Evolutionary conservation across 106 monocot species (phyloP).

Genomic region (Vanilla planifolia): DNA sequence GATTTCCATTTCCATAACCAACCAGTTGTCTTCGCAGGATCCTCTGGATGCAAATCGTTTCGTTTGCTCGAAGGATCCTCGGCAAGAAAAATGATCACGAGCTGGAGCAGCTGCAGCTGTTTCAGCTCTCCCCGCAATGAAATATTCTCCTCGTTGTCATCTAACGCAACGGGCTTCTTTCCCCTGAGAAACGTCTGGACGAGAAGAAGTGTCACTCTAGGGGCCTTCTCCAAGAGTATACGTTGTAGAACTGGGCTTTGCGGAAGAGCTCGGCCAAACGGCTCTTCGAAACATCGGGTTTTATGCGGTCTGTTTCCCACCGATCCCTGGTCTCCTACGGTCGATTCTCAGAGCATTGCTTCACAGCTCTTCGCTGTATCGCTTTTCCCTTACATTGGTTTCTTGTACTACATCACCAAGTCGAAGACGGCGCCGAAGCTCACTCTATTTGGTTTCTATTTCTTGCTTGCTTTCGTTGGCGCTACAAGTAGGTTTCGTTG

Average conservation of each 20-base stretch:
- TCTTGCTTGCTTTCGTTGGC: slow-evolving; percentile 90
- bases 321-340: slow-evolving; percentile 72
- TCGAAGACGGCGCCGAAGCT: slow-evolving; percentile 86
- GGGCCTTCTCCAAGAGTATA: background rate
- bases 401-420: slow-evolving; percentile 91
- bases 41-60: too few relatives aligned
- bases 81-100: slow-evolving; percentile 1
- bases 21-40: too few relatives aligned
- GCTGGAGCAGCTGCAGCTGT: background rate
- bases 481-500: slow-evolving; percentile 85
- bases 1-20: too few relatives aligned
- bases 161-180: too few relatives aligned
- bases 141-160: background rate
- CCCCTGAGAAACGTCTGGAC: background rate
- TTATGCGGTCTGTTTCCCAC: slow-evolving; percentile 43
- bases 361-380: slow-evolving; percentile 93
- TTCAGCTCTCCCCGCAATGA: background rate
- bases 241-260: background rate
- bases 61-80: too few relatives aligned
- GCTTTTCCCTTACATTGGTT: slow-evolving; percentile 86
- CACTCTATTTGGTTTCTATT: slow-evolving; percentile 98
- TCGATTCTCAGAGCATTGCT: slow-evolving; percentile 80
- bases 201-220: background rate
- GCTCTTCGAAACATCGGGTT: background rate
- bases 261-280: background rate